A percentile compares a stretch with the other conserved stretches of the same genome.
phyloP scores from a whole-genome alignment of 108 stramenopile species.

The Pelagomonas calceolata region DNA sequence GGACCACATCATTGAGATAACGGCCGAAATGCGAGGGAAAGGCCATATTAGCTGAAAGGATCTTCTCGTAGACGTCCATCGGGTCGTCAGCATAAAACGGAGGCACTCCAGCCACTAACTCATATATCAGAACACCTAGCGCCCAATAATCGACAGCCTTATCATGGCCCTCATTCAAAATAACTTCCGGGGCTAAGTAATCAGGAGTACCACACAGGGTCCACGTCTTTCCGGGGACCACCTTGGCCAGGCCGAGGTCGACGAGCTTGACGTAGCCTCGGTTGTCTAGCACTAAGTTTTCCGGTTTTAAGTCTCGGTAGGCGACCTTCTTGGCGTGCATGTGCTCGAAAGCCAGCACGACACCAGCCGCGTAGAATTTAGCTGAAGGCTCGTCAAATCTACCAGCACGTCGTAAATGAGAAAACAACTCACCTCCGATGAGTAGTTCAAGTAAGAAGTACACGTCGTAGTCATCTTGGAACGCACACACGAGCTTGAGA shows the following conservation, averaged over 20 bases:
- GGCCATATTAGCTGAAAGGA: slow-evolving; percentile 34
- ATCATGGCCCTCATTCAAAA: slow-evolving; percentile 64
- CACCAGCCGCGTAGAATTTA: slow-evolving; percentile 66
- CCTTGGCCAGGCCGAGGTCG: slow-evolving; percentile 67
- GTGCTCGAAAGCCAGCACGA: slow-evolving; percentile 61
- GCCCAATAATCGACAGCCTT: slow-evolving; percentile 72
- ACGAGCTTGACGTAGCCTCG: slow-evolving; percentile 56
- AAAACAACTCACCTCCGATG: slow-evolving; percentile 73
- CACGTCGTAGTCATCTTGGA: slow-evolving; percentile 52
- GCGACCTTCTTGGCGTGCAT: slow-evolving; percentile 60
- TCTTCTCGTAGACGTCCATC: slow-evolving; percentile 51
- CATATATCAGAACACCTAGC: slow-evolving; percentile 65
- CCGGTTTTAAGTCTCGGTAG: slow-evolving; percentile 64
- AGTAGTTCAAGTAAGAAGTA: slow-evolving; percentile 59
- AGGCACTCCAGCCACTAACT: slow-evolving; percentile 56
- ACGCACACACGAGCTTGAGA: slow-evolving; percentile 41
- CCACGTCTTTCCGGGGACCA: slow-evolving; percentile 68
- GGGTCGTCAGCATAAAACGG: slow-evolving; percentile 60
- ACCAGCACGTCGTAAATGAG: slow-evolving; percentile 45
- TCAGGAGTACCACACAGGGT: slow-evolving; percentile 91
- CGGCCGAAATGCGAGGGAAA: slow-evolving; percentile 47
- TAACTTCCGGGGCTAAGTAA: slow-evolving; percentile 74
- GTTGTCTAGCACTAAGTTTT: slow-evolving; percentile 63
- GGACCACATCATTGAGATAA: slow-evolving; percentile 52
- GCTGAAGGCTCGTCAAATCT: slow-evolving; percentile 44